Evolutionary conservation across 2,329 filamentous ascomycete species (phyloP), one percentile per base, ranked within the genome.

Genomic region (Clarireedia sp.): DNA sequence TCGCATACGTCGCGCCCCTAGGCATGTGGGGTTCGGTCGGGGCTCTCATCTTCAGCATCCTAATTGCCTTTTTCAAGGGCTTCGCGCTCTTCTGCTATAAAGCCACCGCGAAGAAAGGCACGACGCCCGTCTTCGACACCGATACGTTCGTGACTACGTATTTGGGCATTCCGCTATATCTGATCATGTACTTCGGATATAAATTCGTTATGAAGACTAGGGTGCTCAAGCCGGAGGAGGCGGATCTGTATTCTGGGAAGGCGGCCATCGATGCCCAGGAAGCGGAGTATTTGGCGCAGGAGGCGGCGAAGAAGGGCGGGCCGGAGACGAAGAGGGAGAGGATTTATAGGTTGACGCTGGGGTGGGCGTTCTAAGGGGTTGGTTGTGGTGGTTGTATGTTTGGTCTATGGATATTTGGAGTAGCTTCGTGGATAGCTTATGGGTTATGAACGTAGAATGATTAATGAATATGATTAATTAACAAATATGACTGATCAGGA

Each of bases 21-120:
- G 89, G 89, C n/a, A 72, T 84, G 38, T 79, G 69, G 57, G 89
- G 89, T 8, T 89, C 85, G 0, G 82, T 83, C 66, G 73, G 74
- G 56, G 86, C 86, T 0, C 76, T 94, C 1, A 73, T 76, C 66
- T 85, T 90, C 72, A 90, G 87, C 71, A 76, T 79, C 65, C 67
- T 94, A 23, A 87, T 95, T 58, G 81, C 86, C 1, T 66, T 95
- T 48, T 94, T 89, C 67, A 95, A 94, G 79, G 92, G 90, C 76
- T 94, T 83, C 71, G 76, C 81, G 54, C 84, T 86, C 57, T 94
- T 94, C 70, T 57, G 54, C 26, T 58, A 57, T n/a, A 58, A 58
- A 19, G 50, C 17, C 17, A 58, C 57, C 10, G 23, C 56, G 2
- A 19, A 23, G 3, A 43, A 43, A 75, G 81, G 76, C 52, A 74